phyloP scores from a whole-genome alignment of 169 alveolate genomes.

The Plasmodium fragile region DNA sequence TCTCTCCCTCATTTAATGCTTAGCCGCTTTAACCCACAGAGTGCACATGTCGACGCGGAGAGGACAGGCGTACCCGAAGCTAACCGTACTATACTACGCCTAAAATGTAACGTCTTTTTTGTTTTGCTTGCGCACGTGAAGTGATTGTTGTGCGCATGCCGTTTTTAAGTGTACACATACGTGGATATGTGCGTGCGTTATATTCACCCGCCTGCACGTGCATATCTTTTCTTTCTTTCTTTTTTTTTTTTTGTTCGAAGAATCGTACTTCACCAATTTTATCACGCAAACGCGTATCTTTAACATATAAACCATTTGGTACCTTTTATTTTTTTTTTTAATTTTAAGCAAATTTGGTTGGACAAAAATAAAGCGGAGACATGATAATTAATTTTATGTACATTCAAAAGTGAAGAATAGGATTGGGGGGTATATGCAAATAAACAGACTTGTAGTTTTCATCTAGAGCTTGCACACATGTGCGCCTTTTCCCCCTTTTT shows the following conservation, averaged over 20 bases:
- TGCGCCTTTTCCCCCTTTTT: background rate
- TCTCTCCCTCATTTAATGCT: background rate
- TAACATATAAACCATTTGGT: background rate
- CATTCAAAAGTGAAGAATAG: background rate
- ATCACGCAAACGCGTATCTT: background rate
- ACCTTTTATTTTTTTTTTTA: slow-evolving; percentile 9
- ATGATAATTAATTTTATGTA: slow-evolving; percentile 2
- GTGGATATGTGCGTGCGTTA: background rate
- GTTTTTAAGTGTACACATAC: slow-evolving; percentile 17
- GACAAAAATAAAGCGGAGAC: background rate
- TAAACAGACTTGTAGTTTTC: background rate
- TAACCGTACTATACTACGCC: background rate
- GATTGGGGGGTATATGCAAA: background rate
- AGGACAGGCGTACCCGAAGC: background rate
- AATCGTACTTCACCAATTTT: background rate
- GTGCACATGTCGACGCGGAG: background rate
- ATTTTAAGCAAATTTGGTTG: background rate
- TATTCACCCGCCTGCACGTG: background rate
- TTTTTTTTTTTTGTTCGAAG: slow-evolving; percentile 21
- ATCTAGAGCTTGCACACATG: background rate
- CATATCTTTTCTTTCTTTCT: slow-evolving; percentile 11
- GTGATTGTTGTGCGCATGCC: slow-evolving; percentile 25
- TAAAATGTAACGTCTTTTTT: slow-evolving; percentile 1
- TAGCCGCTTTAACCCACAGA: too few relatives aligned
- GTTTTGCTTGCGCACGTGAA: slow-evolving; percentile 23